These are phyloP conservation scores for Themeda triandra DNA, from an alignment of 176 grass and related monocot species.

Conservation along the genomic window DNA sequence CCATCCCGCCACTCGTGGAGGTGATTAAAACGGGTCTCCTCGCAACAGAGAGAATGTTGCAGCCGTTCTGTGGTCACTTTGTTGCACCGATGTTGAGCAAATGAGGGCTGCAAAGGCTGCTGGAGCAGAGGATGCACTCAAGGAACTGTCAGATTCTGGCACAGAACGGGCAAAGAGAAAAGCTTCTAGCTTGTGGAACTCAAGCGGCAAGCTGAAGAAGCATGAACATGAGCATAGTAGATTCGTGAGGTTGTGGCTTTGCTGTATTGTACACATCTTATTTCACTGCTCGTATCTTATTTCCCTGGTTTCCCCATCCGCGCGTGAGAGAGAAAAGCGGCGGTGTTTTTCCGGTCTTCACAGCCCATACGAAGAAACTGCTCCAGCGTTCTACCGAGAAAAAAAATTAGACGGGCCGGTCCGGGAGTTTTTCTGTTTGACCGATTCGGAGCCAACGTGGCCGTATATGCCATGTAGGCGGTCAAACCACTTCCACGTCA, in stretches of 20 bases:
- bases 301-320: no score
- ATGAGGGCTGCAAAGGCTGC: conserved; percentile 45
- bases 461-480: no score
- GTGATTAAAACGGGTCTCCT: conserved; percentile 69
- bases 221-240: neutral
- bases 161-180: conserved; percentile 93
- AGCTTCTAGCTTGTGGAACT: conserved; percentile 69
- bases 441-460: no score
- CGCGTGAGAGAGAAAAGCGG: no score
- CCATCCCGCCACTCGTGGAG: conserved; percentile 59
- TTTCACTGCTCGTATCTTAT: no score
- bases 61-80: conserved; percentile 75
- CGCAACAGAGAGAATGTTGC: conserved; percentile 76
- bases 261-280: conserved; percentile 39
- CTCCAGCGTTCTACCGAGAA: no score
- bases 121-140: conserved; percentile 68
- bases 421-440: no score
- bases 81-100: conserved; percentile 54
- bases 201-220: conserved; percentile 51
- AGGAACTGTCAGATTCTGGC: conserved; percentile 73
- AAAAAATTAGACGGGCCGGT: no score
- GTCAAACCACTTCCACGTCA: no score
- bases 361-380: no score
- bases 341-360: no score
- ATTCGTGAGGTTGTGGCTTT: conserved; percentile 24